Base-by-base conservation (phyloP, 805 yeast genomes). In the Millerozyma miso region DNA sequence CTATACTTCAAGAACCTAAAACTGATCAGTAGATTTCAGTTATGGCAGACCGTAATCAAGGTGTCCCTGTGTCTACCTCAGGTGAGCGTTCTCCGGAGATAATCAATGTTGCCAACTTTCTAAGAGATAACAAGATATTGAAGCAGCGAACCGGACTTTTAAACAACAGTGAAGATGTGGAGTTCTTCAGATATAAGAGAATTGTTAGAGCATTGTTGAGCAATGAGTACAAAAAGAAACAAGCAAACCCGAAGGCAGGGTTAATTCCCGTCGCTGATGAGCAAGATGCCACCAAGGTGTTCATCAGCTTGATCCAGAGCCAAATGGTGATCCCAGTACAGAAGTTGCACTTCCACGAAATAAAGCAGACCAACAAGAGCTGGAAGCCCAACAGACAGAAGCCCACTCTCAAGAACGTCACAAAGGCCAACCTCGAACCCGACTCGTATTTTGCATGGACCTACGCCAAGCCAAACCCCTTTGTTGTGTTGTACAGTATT, bases 131-230 rank as follows among this genome's bases (percentile, higher is more conserved):
- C 61, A 59, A 69, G 29, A 63, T 67, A n/a, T 71, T 91, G 49
- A 93, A 91, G 58, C 85, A 83, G 63, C 80, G 99, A 54, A 77
- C 78, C 47, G 97, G 97, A 12, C 62, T 83, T n/a, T 69, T 83
- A 41, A 82, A 83, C 53, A 81, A 84, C 42, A 77, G 77, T 48
- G 66, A 59, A n/a, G 81, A 80, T 38, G 76, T 79, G 31, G 96
- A 88, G 45, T 89, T 93, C 62, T 93, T 91, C 76, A 75, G 95
- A 51, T 85, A 74, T 62, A 91, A 91, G 63, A 78, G 99, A 55
- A 84, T 88, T 35, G 67, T 79, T 12, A 73, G 98, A 51, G 95
- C 95, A 1, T 72, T 91, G 44, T 66, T 80, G 31, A 79, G 88
- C 42, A 83, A 78, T 1, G 90, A 83, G 36, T 93, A 88, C 63